Conservation (phyloP, 192 early-diverging fungal genomes). For the Umbelopsis sp. region DNA sequence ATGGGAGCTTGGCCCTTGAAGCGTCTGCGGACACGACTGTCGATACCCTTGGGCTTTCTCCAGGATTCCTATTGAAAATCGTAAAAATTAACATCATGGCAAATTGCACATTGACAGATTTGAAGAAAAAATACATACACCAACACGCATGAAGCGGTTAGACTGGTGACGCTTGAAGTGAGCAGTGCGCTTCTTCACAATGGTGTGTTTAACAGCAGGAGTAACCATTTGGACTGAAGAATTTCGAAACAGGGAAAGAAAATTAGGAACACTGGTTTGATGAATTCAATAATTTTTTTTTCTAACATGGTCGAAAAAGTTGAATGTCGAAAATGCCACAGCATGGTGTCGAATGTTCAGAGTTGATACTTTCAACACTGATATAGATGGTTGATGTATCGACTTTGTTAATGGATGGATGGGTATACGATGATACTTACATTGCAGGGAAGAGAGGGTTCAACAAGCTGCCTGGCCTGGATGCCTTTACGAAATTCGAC, state of each 20-base stretch:
- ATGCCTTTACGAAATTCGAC: conserved; percentile 1
- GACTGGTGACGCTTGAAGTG: conserved; percentile 97
- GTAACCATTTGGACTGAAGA: conserved; percentile 80
- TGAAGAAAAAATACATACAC: conserved; percentile 53
- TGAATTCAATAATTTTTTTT: neutral
- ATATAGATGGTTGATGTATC: neutral
- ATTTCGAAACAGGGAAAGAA: neutral
- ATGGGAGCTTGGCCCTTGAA: conserved; percentile 98
- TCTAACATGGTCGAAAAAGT: neutral
- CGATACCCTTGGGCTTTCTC: conserved; percentile 99
- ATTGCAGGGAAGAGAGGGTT: conserved; percentile 16
- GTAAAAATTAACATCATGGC: neutral
- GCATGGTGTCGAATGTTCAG: neutral
- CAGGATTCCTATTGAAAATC: conserved; percentile 80
- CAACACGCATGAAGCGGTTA: conserved; percentile 96
- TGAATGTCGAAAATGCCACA: neutral
- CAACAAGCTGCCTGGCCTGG: neutral
- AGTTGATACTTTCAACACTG: neutral
- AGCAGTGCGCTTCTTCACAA: conserved; percentile 99
- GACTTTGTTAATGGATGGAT: conserved; percentile 5
- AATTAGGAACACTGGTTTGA: neutral
- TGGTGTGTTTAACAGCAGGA: conserved; percentile 91
- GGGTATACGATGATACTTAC: conserved; percentile 7
- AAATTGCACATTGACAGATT: neutral
- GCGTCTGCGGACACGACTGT: conserved; percentile 95